phyloP scores from a whole-genome alignment of 768 basidiomycete species.

The Suillus americanus region DNA sequence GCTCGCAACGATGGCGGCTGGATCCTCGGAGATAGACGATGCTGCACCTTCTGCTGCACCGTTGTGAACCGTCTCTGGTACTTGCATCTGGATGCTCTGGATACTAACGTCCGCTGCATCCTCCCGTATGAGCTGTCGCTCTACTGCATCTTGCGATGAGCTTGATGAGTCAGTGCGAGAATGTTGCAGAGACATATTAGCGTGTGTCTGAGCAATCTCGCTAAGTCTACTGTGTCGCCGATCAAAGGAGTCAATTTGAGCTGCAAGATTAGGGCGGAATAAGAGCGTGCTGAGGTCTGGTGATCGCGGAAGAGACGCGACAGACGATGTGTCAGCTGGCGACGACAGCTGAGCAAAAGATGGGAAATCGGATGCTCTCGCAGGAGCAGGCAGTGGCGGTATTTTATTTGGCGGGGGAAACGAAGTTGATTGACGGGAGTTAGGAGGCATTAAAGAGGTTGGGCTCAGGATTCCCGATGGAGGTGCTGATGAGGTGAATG shows the following conservation, averaged over 20 bases:
- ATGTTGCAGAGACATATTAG: neutral
- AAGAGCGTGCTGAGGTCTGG: slow-evolving; percentile 19
- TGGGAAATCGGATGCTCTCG: slow-evolving; percentile 10
- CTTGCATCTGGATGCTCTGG: slow-evolving; percentile 17
- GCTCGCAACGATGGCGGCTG: neutral
- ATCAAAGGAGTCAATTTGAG: slow-evolving; percentile 23
- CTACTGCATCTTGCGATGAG: slow-evolving; percentile 43
- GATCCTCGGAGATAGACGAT: slow-evolving; percentile 1
- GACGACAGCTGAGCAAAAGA: slow-evolving; percentile 24
- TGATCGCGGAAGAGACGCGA: slow-evolving; percentile 15
- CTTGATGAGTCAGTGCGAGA: slow-evolving; percentile 29
- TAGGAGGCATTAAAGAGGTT: neutral
- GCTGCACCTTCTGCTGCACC: slow-evolving; percentile 1
- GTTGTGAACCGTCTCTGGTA: neutral
- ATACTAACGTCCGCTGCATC: slow-evolving; percentile 21
- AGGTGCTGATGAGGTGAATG: neutral
- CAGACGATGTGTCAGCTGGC: slow-evolving; percentile 14
- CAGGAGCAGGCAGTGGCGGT: neutral
- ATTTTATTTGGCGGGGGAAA: neutral
- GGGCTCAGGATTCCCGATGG: neutral
- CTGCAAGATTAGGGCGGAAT: slow-evolving; percentile 8
- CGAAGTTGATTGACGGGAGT: neutral
- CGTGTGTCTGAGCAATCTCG: neutral
- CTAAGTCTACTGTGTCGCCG: slow-evolving; percentile 5
- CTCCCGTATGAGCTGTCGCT: slow-evolving; percentile 49